Conservation (phyloP, 805 yeast species). For the Starmerella roubikii region DNA sequence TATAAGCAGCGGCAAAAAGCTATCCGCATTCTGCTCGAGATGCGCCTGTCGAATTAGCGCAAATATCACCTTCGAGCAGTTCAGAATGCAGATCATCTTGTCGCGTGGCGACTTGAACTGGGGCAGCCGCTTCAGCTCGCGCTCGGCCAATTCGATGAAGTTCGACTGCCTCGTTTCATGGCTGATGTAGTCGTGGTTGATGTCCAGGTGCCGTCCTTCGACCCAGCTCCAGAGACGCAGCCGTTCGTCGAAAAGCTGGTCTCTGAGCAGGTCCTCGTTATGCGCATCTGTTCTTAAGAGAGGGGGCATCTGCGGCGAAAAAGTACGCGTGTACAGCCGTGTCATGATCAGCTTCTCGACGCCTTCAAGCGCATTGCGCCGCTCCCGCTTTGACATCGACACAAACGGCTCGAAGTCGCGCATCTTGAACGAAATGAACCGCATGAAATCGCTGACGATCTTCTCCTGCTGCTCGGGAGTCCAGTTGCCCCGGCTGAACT, state of each 20-base stretch:
- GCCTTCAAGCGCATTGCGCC: constrained; percentile 69
- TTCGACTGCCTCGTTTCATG: constrained; percentile 34
- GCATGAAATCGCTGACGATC: constrained; percentile 61
- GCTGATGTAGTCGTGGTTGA: constrained; percentile 48
- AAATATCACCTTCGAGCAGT: constrained; percentile 85
- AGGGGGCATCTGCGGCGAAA: constrained; percentile 56
- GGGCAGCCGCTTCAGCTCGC: constrained; percentile 65
- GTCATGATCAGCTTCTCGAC: constrained; percentile 88
- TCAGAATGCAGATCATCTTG: constrained; percentile 77
- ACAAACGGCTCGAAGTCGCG: constrained; percentile 56
- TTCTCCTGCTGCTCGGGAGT: constrained; percentile 65
- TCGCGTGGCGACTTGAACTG: constrained; percentile 87
- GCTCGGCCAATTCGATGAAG: constrained; percentile 53
- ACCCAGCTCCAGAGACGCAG: constrained; percentile 58
- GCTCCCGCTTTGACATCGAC: constrained; percentile 34
- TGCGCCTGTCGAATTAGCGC: constrained; percentile 60
- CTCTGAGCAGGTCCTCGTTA: constrained; percentile 48
- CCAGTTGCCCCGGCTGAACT: constrained; percentile 60
- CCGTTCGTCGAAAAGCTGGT: constrained; percentile 38
- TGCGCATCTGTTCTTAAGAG: constrained; percentile 40
- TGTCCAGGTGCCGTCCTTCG: constrained; percentile 60
- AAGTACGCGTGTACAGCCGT: constrained; percentile 60
- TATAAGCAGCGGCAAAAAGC: constrained; percentile 79
- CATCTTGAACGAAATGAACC: constrained; percentile 38
- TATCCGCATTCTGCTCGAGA: constrained; percentile 79